A percentile compares a stretch with the other conserved stretches of the same genome.
Evolutionary conservation across 1,139 yeast species (phyloP).

Genomic region (Yueomyces sp.): DNA sequence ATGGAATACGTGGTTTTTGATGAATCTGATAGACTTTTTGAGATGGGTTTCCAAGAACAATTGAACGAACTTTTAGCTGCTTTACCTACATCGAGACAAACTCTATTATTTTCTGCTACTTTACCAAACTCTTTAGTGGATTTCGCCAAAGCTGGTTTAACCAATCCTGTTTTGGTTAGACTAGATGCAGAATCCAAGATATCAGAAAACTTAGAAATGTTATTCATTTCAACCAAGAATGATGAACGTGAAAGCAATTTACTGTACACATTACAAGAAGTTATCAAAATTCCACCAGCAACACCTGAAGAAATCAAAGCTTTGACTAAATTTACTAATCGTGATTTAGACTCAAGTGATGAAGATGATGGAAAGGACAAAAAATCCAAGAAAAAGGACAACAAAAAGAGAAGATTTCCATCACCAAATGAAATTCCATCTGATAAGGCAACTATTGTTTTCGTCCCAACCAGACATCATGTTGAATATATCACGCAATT

Average conservation of each 20-base stretch:
- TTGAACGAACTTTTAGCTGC: conserved; percentile 78
- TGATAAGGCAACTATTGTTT: conserved; percentile 74
- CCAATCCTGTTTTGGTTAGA: conserved; percentile 83
- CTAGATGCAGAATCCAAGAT: conserved; percentile 85
- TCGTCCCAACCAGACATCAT: conserved; percentile 95
- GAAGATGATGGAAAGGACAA: conserved; percentile 26
- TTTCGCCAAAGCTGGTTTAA: conserved; percentile 91
- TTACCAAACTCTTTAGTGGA: conserved; percentile 86
- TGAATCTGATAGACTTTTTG: conserved; percentile 96
- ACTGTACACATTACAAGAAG: conserved; percentile 61
- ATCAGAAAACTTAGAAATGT: conserved; percentile 84
- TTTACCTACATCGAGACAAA: conserved; percentile 73
- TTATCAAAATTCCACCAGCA: conserved; percentile 76
- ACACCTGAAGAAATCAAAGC: conserved; percentile 49
- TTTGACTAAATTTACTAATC: conserved; percentile 33
- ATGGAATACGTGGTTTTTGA: conserved; percentile 90
- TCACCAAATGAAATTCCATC: conserved; percentile 78
- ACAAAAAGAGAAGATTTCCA: conserved; percentile 49
- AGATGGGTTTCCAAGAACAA: conserved; percentile 94
- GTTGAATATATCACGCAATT: conserved; percentile 76
- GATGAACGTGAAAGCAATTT: conserved; percentile 87
- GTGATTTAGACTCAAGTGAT: conserved; percentile 38
- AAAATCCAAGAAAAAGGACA: conserved; percentile 28
- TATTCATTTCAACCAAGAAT: conserved; percentile 67
- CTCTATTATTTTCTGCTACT: conserved; percentile 87